Evolutionary conservation across 2,329 filamentous ascomycete species (phyloP), one percentile per base, ranked within the genome.

Genomic region (Venturiaceae sp.): DNA sequence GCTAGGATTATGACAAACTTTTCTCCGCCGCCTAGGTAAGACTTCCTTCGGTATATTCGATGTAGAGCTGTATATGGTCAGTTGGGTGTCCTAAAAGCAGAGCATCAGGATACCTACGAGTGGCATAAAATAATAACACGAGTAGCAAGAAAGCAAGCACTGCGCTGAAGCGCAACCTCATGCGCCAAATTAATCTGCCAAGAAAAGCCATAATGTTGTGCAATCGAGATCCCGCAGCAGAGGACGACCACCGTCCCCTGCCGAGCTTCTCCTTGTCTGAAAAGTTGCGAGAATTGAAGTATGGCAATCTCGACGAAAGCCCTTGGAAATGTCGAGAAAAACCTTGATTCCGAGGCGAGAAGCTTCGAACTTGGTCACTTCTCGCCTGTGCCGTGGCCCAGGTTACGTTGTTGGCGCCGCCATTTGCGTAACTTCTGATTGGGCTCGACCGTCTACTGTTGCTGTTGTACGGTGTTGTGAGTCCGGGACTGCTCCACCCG

Each of bases 1-100:
- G 88, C 92, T 21, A 97, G 79, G 62, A 99, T 91, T 58, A 99
- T 87, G 63, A 99, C 94, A 68, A 88, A 92, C 68, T 96, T 97
- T 68, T 86, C 85, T 21, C 94, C 94, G 53, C 89, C 89, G 55
- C 92, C 92, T 3, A 95, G 78, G 73, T 81, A 81, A 36, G 85
- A 76, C 52, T 86, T 80, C 74, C 88, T 81, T 66, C 90, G 84
- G 77, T 89, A 96, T 61, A 73, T 68, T 62, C 79, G 75, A 58
- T 80, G 72, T 44, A 85, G 65, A 56, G 77, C 83, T 85, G 70
- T 75, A 19, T 21, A 3, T 23, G 6, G 28, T 54, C 39, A 58
- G 57, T 33, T 23, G 14, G 37, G 32, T 28, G 16, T 19, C 19
- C 21, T 7, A 11, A 21, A 19, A 50, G 41, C n/a, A 32, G n/a